Conservation (phyloP, 768 basidiomycete genomes). For the Macrocybe gigantea region DNA sequence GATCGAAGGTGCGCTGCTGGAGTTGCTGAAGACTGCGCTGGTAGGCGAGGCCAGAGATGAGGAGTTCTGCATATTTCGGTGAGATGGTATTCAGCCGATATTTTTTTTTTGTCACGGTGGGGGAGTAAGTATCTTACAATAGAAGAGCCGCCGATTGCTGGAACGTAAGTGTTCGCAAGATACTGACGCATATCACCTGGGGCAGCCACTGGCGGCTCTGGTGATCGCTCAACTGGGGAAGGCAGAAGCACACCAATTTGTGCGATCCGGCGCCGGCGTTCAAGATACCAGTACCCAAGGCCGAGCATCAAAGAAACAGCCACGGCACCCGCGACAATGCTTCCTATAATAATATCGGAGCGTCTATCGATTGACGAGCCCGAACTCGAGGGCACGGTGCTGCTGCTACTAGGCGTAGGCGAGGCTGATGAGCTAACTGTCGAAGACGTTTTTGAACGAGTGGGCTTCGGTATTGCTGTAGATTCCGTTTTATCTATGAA, state of each 20-base stretch:
- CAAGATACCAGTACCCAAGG: slow-evolving; percentile 17
- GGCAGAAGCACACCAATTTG: slow-evolving; percentile 1
- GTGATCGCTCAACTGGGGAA: slow-evolving; percentile 9
- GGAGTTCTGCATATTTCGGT: neutral
- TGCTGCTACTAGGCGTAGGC: neutral
- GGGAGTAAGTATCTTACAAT: slow-evolving; percentile 3
- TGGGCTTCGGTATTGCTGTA: slow-evolving; percentile 26
- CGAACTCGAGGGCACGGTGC: slow-evolving; percentile 1
- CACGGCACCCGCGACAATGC: slow-evolving; percentile 36
- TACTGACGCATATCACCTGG: slow-evolving; percentile 12
- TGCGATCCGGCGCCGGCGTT: slow-evolving; percentile 14
- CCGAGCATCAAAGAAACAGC: slow-evolving; percentile 28
- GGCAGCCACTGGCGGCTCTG: neutral
- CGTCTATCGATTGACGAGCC: slow-evolving; percentile 15
- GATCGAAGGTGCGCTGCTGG: slow-evolving; percentile 8
- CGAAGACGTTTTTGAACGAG: slow-evolving; percentile 11
- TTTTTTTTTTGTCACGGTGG: too few species aligned
- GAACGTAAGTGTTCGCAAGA: slow-evolving; percentile 9
- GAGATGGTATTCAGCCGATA: neutral
- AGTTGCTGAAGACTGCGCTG: slow-evolving; percentile 9
- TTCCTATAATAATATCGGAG: slow-evolving; percentile 38
- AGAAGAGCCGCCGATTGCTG: slow-evolving; percentile 4
- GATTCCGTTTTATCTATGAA: slow-evolving; percentile 37
- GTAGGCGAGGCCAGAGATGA: slow-evolving; percentile 10
- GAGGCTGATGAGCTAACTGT: neutral